Base-by-base conservation (phyloP, 352 stramenopile genomes). In the Phytophthora idaei region DNA sequence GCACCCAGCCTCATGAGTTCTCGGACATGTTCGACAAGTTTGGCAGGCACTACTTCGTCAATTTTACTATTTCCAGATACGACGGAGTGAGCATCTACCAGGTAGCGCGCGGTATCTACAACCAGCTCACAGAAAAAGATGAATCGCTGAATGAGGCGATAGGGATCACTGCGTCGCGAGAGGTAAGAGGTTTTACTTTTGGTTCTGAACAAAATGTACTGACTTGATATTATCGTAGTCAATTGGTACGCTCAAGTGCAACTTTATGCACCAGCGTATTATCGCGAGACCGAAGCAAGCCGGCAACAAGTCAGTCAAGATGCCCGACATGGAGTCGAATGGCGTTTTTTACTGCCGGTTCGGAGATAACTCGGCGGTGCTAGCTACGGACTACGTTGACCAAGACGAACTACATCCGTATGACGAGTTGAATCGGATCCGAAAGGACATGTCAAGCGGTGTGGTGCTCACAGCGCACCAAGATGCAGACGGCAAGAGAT, bases 11-110 rank as follows among this genome's bases (percentile, higher is more conserved):
- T 28, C 87, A 89, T 64, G 73, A 81, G 51, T 87, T 82, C 57
- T 86, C 78, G 50, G 83, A 92, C 61, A 82, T 83, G 73, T 89
- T 92, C 64, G 81, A 92, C 69, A 83, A 80, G 46, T 92, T 92
- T 59, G 81, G 83, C 56, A 92, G 90, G 58, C 82, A 84, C 57
- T 92, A 92, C 64, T 89, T 69, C 50, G 76, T 90, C 21, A 78
- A 90, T 53, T 90, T 92, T 50, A 75, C 77, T 27, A 82, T 92
- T 57, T 85, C 81, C 50, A 87, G 83, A 70, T 88, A 87, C 67
- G 81, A 92, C 28, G 79, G 72, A 29, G 79, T 89, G 2, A 73
- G 72, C 45, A 78, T 92, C 3, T 75, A 74, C 11, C 70, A 87
- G 17, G 77, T 89, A 1, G 79, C 77, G 4, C 77, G 81, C 34